Conservation (phyloP, 2,329 filamentous ascomycete genomes). For the Sphaerulina vaccinii region DNA sequence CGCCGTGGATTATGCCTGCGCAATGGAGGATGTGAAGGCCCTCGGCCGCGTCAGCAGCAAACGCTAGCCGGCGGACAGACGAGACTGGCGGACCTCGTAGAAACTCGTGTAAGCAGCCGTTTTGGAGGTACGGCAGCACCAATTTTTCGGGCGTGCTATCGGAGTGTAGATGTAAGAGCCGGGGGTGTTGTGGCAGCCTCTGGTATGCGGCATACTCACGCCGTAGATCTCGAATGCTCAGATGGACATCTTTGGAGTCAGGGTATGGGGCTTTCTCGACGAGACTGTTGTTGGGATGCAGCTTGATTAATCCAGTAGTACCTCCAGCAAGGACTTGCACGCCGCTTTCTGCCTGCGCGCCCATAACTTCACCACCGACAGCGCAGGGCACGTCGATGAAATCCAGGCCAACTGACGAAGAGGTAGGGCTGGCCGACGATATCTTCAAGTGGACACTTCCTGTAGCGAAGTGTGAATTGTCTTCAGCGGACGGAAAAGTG, state of each 20-base stretch:
- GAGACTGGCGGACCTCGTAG: constrained; percentile 8
- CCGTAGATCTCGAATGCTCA: constrained; percentile 9
- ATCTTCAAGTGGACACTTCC: constrained; percentile 2
- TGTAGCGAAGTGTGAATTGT: constrained; percentile 1
- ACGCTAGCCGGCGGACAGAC: constrained; percentile 2
- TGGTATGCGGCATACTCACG: constrained; percentile 12
- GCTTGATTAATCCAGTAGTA: constrained; percentile 7
- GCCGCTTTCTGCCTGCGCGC: constrained; percentile 7
- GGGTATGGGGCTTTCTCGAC: constrained; percentile 9
- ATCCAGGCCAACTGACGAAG: constrained; percentile 3
- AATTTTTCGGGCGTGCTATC: constrained; percentile 13
- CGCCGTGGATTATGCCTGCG: constrained; percentile 12
- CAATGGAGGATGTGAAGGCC: constrained; percentile 12
- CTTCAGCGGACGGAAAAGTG: constrained; percentile 1
- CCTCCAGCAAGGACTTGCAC: constrained; percentile 7
- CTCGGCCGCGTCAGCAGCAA: constrained; percentile 12
- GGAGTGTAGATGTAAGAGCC: constrained; percentile 9
- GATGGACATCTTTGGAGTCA: constrained; percentile 1
- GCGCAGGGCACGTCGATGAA: constrained; percentile 4
- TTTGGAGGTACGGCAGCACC: constrained; percentile 14
- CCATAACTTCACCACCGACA: constrained; percentile 7
- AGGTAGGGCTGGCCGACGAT: constrained; percentile 2
- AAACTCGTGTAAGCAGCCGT: constrained; percentile 9
- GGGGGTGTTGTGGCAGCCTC: constrained; percentile 9
- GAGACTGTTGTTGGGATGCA: neutral